These are phyloP conservation scores for Actinomortierella ambigua DNA, from an alignment of 371 early-diverging fungal genomes.

Conservation along the genomic window DNA sequence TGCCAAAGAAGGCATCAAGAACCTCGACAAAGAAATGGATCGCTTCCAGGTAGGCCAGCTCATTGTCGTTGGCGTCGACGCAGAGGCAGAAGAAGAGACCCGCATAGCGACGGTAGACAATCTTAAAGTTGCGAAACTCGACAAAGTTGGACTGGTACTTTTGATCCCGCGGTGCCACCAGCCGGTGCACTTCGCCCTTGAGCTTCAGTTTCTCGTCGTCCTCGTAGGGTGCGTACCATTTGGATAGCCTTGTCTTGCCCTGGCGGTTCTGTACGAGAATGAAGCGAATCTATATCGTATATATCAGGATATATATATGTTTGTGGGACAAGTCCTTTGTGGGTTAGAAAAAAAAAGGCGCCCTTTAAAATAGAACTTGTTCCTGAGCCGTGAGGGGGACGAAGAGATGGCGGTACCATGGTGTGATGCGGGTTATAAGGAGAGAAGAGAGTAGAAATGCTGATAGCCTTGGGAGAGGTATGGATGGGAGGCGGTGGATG, in stretches of 20 bases:
- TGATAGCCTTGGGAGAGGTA: no score
- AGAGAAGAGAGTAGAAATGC: not conserved
- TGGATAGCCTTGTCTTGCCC: slow-evolving; percentile 95
- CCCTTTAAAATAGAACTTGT: no score
- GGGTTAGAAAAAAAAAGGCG: no score
- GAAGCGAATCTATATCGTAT: slow-evolving; percentile 77
- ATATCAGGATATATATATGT: not conserved
- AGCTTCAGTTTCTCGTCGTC: slow-evolving; percentile 94
- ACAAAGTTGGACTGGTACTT: slow-evolving; percentile 96
- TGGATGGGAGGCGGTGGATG: not conserved
- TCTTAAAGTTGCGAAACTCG: slow-evolving; percentile 94
- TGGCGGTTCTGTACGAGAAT: slow-evolving; percentile 97
- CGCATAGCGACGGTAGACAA: slow-evolving; percentile 97
- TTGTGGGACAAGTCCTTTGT: not conserved
- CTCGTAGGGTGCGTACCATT: slow-evolving; percentile 95
- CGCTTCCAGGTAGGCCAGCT: slow-evolving; percentile 91
- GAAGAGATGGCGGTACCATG: slow-evolving; percentile 2
- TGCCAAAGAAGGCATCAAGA: slow-evolving; percentile 96
- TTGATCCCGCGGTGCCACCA: slow-evolving; percentile 95
- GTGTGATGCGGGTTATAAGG: not conserved
- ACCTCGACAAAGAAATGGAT: slow-evolving; percentile 99
- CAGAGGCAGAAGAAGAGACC: slow-evolving; percentile 97
- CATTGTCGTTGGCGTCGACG: slow-evolving; percentile 97
- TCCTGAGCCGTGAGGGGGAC: no score
- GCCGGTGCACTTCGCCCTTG: slow-evolving; percentile 93